Base-by-base conservation (phyloP, 2,329 filamentous ascomycete species). In the Aspergillus sp. region DNA sequence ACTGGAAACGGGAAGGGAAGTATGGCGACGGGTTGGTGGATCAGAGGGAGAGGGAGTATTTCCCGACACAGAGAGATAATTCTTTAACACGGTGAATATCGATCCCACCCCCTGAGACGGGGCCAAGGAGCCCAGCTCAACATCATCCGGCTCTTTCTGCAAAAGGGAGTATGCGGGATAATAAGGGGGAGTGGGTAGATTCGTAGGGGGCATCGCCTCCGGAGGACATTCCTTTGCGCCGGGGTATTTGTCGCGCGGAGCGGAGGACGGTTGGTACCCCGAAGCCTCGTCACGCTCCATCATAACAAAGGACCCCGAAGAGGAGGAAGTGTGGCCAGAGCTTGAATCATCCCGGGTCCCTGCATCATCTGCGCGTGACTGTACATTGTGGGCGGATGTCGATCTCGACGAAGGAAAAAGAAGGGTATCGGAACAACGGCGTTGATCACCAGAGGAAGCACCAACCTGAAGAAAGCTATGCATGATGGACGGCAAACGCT, bases 391-490 rank as follows among this genome's bases (percentile, higher is more conserved):
- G 48, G 58, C 56, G 46, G 62, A 57, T 51, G 57, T 45, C 58
- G 62, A 59, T 53, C 60, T 61, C 53, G 63, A 62, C 57, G 63
- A 67, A 64, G 65, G 64, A 63, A 67, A 71, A 58, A 70, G 67
- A 64, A 69, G 68, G 62, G 69, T 63, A 61, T 67, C 70, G 55
- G 69, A 66, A 60, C 71, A 60, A 68, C 58, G 78, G 75, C 74
- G 71, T 81, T 82, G 82, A 85, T 86, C 84, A 81, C 83, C 85
- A 82, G 83, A 84, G 79, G 83, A 84, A 81, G 83, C 83, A 96
- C 94, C 87, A 95, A 99, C 94, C 93, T 99, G 94, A 83, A 97
- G 96, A 82, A 94, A 96, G 81, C 88, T 95, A 74, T 86, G 84
- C 82, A 94, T 88, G 79, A 97, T 95, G 72, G 91, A 90, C 63